Percentiles rank a stretch among this genome's conserved stretches.
Conservation (phyloP, 768 basidiomycete genomes). For the Hemileccinum rubropunctum region DNA sequence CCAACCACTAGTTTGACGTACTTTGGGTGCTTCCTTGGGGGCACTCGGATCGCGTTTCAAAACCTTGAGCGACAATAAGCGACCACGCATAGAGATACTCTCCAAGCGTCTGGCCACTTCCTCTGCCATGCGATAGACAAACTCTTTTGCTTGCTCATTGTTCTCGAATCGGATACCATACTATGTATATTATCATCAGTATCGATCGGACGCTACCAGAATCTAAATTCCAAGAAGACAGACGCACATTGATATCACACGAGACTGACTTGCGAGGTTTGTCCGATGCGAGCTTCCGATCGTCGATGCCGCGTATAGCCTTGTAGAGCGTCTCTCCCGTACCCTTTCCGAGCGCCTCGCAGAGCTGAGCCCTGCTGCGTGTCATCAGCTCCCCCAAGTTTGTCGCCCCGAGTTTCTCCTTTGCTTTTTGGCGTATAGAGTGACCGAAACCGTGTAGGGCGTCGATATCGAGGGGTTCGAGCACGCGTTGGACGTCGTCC, state of each 20-base stretch:
- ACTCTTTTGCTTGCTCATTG: conserved; percentile 75
- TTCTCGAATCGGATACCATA: conserved; percentile 94
- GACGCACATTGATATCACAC: conserved; percentile 89
- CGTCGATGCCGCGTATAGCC: conserved; percentile 80
- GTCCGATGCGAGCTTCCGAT: conserved; percentile 74
- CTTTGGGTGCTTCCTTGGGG: conserved; percentile 89
- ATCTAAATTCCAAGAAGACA: neutral
- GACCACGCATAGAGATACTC: conserved; percentile 64
- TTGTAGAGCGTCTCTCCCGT: conserved; percentile 87
- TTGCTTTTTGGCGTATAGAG: conserved; percentile 71
- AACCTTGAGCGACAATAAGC: conserved; percentile 79
- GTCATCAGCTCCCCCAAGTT: conserved; percentile 65
- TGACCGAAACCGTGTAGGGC: conserved; percentile 88
- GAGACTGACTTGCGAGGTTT: conserved; percentile 89
- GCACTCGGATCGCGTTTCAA: conserved; percentile 85
- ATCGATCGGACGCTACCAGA: neutral
- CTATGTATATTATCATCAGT: conserved; percentile 38
- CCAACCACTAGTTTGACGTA: conserved; percentile 29
- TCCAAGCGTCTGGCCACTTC: conserved; percentile 77
- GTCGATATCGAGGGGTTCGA: conserved; percentile 69
- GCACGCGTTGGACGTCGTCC: conserved; percentile 48
- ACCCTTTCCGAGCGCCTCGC: conserved; percentile 71
- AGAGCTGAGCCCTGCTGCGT: conserved; percentile 62
- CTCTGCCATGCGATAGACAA: conserved; percentile 70
- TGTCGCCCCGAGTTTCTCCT: conserved; percentile 72